These are phyloP conservation scores for Penicillium bialowiezense DNA, from an alignment of 495 filamentous ascomycete genomes.

Conservation along the genomic window DNA sequence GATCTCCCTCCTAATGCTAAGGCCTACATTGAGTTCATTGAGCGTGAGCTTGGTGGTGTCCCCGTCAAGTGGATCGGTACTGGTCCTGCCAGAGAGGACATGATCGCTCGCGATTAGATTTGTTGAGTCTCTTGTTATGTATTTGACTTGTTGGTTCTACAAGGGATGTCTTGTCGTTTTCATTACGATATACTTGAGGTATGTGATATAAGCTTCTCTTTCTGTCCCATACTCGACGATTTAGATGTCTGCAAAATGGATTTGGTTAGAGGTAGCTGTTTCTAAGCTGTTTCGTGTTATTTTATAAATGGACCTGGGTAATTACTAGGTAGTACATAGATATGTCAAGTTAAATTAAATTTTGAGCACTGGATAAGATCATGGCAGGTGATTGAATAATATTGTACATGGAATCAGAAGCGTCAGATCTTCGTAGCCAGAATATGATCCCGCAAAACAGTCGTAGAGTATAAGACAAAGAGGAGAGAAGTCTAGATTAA, in stretches of 20 bases:
- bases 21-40: conserved; percentile 75
- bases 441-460: conserved; percentile 6
- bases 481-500: conserved; percentile 24
- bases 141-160: not conserved
- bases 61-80: conserved; percentile 75
- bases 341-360: conserved; percentile 1
- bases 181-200: conserved; percentile 8
- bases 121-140: not conserved
- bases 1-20: conserved; percentile 73
- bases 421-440: conserved; percentile 2
- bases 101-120: conserved; percentile 52
- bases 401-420: conserved; percentile 8
- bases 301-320: too few relatives aligned
- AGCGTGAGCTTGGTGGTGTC: conserved; percentile 66
- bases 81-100: conserved; percentile 68
- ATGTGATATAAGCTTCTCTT: conserved; percentile 3
- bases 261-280: conserved; percentile 3
- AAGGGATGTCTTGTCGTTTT: conserved; percentile 5
- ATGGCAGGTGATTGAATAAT: not conserved
- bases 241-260: conserved; percentile 8
- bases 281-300: not conserved
- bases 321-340: not conserved
- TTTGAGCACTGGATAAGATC: conserved; percentile 1
- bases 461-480: conserved; percentile 15
- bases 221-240: conserved; percentile 5